These are phyloP conservation scores for Pichia nakasei DNA, from an alignment of 805 yeast genomes.

Conservation along the genomic window DNA sequence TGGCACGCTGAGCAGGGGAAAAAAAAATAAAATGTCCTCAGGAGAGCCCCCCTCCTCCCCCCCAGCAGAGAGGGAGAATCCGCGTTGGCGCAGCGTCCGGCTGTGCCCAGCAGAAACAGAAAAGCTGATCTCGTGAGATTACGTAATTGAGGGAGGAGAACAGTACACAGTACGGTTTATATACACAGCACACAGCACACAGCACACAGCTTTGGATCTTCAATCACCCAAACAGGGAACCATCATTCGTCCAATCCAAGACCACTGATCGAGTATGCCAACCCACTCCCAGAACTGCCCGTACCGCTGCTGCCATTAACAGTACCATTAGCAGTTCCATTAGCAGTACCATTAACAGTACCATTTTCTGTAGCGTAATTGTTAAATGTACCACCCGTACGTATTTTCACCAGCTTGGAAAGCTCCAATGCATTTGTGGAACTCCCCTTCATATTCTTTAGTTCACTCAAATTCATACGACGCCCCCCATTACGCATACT, in stretches of 20 bases:
- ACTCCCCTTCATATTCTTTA: background rate
- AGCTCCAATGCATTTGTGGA: background rate
- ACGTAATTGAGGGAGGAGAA: no score
- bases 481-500: constrained; percentile 3
- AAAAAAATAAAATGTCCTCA: no score
- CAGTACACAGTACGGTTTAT: no score
- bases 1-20: no score
- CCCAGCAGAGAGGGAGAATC: no score
- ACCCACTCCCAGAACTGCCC: constrained; percentile 1
- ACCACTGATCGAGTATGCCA: constrained; percentile 12
- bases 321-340: background rate
- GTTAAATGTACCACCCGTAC: constrained; percentile 1
- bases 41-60: no score
- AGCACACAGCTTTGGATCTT: no score
- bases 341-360: background rate
- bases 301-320: background rate
- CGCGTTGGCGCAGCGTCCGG: no score
- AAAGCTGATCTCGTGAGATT: no score
- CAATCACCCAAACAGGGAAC: no score
- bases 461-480: constrained; percentile 2
- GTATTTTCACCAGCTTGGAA: background rate
- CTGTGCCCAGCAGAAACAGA: no score
- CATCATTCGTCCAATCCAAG: constrained; percentile 7
- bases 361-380: background rate
- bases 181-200: no score